These are phyloP conservation scores for Leptomonas pyrrhocoris DNA, from an alignment of 208 protist genomes.

Conservation along the genomic window DNA sequence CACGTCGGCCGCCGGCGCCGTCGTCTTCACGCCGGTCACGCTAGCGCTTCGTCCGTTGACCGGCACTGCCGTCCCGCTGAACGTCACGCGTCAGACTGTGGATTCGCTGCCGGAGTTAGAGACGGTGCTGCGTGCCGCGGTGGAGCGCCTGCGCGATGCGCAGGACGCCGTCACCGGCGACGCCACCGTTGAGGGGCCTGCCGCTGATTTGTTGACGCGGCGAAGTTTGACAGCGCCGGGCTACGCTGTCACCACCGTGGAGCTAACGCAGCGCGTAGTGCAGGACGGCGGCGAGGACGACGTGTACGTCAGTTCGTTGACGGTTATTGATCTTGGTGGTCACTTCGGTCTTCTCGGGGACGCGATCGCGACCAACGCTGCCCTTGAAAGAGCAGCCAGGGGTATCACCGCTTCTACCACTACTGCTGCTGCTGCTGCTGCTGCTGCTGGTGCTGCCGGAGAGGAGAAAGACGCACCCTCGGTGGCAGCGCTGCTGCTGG, in stretches of 20 bases:
- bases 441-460: background rate
- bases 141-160: conserved; percentile 22
- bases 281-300: background rate
- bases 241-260: conserved; percentile 19
- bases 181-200: background rate
- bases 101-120: conserved; percentile 17
- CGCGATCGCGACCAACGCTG: background rate
- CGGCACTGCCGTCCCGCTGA: conserved; percentile 9
- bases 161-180: background rate
- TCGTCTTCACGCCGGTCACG: conserved; percentile 11
- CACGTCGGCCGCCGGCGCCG: background rate
- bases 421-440: background rate
- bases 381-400: background rate
- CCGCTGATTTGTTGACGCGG: conserved; percentile 9
- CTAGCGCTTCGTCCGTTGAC: conserved; percentile 12
- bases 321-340: conserved; percentile 26
- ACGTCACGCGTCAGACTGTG: conserved; percentile 10
- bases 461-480: background rate
- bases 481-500: conserved; percentile 4
- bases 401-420: no score
- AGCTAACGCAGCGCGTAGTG: conserved; percentile 25
- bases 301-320: conserved; percentile 19
- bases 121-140: conserved; percentile 18
- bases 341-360: conserved; percentile 18
- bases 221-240: conserved; percentile 12